Evolutionary conservation across 805 yeast genomes (phyloP), one percentile per base, ranked within the genome.

Genomic region (Lipomyces sp.): DNA sequence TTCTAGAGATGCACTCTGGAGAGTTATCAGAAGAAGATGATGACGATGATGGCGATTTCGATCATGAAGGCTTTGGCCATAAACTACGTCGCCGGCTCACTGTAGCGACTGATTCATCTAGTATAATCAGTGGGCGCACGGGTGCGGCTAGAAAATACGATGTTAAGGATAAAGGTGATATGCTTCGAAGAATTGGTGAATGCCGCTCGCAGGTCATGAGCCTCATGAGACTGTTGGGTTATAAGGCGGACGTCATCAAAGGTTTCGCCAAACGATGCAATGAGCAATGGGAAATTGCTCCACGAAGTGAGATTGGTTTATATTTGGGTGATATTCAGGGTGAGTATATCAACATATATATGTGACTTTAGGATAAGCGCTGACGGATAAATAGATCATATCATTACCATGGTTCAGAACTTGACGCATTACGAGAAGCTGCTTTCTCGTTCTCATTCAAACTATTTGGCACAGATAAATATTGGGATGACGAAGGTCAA

Each of bases 401-500:
- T 95, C 45, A 91, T 95, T 32, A 95, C 99, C 0, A 95, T 95
- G 99, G 96, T 93, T 18, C 97, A 95, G 74, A 87, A 96, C 3
- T 82, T 95, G 69, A 93, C 92, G 75, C 99, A 95, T 77, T 94
- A 91, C 78, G 99, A 95, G 75, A 95, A 95, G 79, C 81, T 95
- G 56, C 82, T 95, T 63, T 96, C 98, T 1, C 83, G 99, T 65
- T 89, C 95, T n/a, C 99, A 95, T 78, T 90, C 97, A 8, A 95
- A 95, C 77, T 95, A 95, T 76, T 82, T 94, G 74, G 99, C 99
- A 1, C 98, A 94, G 76, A 90, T 95, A 75, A 95, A 95, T 76
- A 94, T 95, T 69, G 98, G 95, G 76, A 95, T 94, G 98, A 95
- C 98, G 8, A 88, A 88, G 76, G 97, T 93, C 13, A 95, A 93